Conservation (phyloP, 768 basidiomycete species). For the Rickenella mellea region DNA sequence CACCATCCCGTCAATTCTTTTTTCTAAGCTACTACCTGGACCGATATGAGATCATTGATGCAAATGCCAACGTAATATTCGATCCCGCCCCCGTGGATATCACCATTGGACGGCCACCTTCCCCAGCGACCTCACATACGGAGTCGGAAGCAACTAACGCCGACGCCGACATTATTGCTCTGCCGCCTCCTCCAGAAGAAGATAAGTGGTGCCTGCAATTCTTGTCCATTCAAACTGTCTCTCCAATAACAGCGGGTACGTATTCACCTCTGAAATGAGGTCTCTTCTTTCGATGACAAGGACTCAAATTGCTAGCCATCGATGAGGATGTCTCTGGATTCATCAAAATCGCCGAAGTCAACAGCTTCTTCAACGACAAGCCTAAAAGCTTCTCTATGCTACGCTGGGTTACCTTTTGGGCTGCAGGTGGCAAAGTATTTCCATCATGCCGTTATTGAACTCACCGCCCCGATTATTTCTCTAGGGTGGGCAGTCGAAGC, state of each 20-base stretch:
- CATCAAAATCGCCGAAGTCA: conserved; percentile 22
- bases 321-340: conserved; percentile 25
- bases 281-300: too few species aligned
- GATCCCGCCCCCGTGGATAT: too few species aligned
- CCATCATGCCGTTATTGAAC: not conserved
- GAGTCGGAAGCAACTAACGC: not conserved
- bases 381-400: conserved; percentile 16
- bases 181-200: too few species aligned
- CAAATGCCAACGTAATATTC: too few species aligned
- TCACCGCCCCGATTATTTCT: not conserved
- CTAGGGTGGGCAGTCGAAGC: not conserved
- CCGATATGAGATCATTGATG: too few species aligned
- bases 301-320: too few species aligned
- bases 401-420: conserved; percentile 24
- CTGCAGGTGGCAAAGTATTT: conserved; percentile 13
- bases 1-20: not conserved
- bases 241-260: conserved; percentile 18
- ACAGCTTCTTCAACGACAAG: conserved; percentile 16
- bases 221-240: conserved; percentile 12
- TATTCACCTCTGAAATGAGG: too few species aligned
- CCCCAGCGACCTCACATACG: not conserved
- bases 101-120: too few species aligned
- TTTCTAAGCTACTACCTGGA: not conserved
- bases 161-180: not conserved
- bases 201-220: conserved; percentile 19